Base-by-base conservation (phyloP, 805 yeast species). In the Wickerhamomyces bovis region DNA sequence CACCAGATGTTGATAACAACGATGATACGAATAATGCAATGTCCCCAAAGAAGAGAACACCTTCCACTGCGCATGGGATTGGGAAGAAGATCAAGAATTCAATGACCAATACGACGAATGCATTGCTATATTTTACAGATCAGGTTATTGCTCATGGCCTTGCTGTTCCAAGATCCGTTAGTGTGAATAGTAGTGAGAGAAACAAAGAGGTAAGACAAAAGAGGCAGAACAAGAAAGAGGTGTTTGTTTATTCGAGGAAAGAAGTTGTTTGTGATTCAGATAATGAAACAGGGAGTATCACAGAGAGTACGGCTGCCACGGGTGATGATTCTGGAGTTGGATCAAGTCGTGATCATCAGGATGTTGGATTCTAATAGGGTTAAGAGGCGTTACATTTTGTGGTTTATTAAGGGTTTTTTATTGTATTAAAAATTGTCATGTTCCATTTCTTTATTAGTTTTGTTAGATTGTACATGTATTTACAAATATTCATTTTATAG, bases 141-240 rank as follows among this genome's bases (percentile, higher is more conserved):
- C 71, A 69, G 33, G 66, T 78, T 16, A 77, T 80, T 43, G 76
- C 78, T 13, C 75, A 77, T 42, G 81, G 81, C n/a, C 64, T 80
- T 53, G 80, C 81, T 5, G 72, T 76, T 5, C 80, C 83, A 1
- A 59, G 80, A 42, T 74, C 83, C 0, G 72, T 74, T 44, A 45
- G 67, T 36, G 64, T 57, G 6, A 61, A 60, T 39, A 55, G 56
- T 21, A 55, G 61, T 10, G 45, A 48, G 19, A 28, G 16, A 47
- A 52, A 30, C 42, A 26, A 48, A 13, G 52, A 40, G 38, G 44
- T 47, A 31, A 31, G 39, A 38, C 44, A 41, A 55, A 56, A 50
- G 54, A 59, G 35, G 42, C 58, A 19, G 56, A 67, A 4, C 39
- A 66, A 58, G 11, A 63, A 64, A 50, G 71, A 72, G 23, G 70